Evolutionary conservation across 75 land plant genomes (phyloP).

Genomic region (Pinus tabuliformis): DNA sequence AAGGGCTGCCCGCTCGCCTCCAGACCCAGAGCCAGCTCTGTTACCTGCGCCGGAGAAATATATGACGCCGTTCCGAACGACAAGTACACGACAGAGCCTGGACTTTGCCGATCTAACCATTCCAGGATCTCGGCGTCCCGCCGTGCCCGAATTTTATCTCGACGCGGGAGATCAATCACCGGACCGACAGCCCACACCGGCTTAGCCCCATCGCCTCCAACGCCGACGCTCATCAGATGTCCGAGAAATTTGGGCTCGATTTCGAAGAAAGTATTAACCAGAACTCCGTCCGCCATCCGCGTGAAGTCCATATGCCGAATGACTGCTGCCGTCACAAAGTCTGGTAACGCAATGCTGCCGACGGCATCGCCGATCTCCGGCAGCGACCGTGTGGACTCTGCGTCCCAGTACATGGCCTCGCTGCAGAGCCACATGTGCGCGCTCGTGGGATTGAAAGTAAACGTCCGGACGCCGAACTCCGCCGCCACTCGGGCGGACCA

Average conservation of each 20-base stretch:
- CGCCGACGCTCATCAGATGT: no score
- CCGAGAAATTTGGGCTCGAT: background rate
- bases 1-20: constrained; percentile 13
- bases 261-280: background rate
- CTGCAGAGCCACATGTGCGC: background rate
- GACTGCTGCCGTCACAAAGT: background rate
- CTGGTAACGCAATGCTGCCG: background rate
- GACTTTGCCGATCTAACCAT: constrained; percentile 27
- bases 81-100: constrained; percentile 32
- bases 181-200: background rate
- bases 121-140: background rate
- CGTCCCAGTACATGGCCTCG: background rate
- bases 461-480: background rate
- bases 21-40: constrained; percentile 27
- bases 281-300: background rate
- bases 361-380: background rate
- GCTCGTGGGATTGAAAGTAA: background rate
- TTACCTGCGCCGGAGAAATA: constrained; percentile 19
- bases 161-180: background rate
- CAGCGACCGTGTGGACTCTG: background rate
- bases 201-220: background rate
- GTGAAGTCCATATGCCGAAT: background rate
- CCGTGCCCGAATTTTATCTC: background rate
- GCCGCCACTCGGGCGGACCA: background rate
- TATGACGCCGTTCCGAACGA: constrained; percentile 28